Percentiles rank a stretch among this genome's conserved stretches.
These are phyloP conservation scores for Helichrysum umbraculigerum DNA, from an alignment of 129 eudicot species.

Conservation along the genomic window DNA sequence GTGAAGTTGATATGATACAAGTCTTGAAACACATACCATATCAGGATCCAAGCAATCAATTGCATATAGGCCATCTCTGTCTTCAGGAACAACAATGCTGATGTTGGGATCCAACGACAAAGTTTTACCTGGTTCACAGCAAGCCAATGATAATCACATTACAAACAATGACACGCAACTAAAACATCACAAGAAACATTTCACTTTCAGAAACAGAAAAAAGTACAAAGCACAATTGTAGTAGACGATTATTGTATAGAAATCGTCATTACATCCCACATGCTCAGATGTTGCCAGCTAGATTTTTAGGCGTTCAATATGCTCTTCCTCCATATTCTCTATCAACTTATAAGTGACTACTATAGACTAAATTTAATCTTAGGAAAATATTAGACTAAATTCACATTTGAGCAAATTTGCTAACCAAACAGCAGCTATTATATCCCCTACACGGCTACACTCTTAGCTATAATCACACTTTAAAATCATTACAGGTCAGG, in stretches of 20 bases:
- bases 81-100: conserved; percentile 76
- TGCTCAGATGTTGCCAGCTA: not conserved
- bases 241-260: not conserved
- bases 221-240: not conserved
- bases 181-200: not conserved
- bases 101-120: conserved; percentile 66
- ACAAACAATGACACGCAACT: not conserved
- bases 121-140: conserved; percentile 65
- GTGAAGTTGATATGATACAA: not conserved
- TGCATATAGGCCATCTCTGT: conserved; percentile 86
- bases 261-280: not conserved
- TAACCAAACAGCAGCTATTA: not conserved
- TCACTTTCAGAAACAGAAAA: not conserved
- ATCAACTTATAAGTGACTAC: not conserved
- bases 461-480: not conserved
- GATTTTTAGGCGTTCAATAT: not conserved
- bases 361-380: too few relatives aligned
- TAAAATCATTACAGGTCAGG: not conserved
- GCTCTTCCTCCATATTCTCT: conserved; percentile 12
- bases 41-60: conserved; percentile 94
- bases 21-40: conserved; percentile 54
- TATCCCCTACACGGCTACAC: not conserved
- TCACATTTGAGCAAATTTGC: not conserved
- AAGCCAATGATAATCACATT: conserved; percentile 22
- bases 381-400: too few relatives aligned